Conservation (phyloP, 129 eudicot species). For the Centrapalus pauciflorus region DNA sequence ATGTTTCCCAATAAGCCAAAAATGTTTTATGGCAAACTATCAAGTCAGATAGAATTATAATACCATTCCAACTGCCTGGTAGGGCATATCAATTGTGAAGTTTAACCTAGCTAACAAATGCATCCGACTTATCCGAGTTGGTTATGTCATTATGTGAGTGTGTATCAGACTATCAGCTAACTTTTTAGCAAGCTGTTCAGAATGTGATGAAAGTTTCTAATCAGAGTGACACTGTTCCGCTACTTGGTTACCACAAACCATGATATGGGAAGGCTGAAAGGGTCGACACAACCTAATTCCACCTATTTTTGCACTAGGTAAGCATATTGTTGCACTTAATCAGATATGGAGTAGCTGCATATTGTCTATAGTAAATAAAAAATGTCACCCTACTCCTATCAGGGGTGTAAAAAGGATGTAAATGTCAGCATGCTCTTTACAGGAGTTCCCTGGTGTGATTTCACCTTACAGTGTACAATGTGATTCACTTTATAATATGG, state of each 20-base stretch:
- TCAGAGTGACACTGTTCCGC: background rate
- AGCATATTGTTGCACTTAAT: background rate
- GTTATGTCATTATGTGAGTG: too few species aligned
- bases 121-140: too few species aligned
- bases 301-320: background rate
- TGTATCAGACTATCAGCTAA: too few species aligned
- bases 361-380: background rate
- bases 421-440: background rate
- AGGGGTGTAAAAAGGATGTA: background rate
- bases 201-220: background rate
- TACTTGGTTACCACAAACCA: background rate
- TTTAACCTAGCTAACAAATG: too few species aligned
- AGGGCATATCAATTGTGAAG: background rate
- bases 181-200: background rate
- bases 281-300: background rate
- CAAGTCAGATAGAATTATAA: background rate
- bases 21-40: background rate
- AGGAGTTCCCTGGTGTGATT: background rate
- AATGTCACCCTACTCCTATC: background rate
- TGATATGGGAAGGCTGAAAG: background rate
- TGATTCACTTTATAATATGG: conserved; percentile 8
- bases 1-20: background rate
- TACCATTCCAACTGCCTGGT: background rate
- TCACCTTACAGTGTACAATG: background rate
- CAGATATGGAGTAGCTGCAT: background rate